Evolutionary conservation across 805 yeast genomes (phyloP), one percentile per base, ranked within the genome.

Genomic region (Metahyphopichia silvanorum): DNA sequence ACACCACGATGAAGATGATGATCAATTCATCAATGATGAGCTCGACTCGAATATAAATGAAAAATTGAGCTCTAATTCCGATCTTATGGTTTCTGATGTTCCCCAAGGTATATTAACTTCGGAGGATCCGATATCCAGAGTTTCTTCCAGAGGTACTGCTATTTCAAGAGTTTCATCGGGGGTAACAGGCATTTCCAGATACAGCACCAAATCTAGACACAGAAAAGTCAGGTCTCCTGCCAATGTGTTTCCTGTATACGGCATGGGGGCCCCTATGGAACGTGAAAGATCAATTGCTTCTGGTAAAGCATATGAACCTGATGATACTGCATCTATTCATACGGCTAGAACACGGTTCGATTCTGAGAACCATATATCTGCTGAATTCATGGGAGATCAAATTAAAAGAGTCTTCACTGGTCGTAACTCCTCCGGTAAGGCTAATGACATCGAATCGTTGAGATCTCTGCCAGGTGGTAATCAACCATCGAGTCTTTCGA

Each of bases 221-320:
- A 12, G 14, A 18, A 23, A 24, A 19, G 36, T 16, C 5, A 49
- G 52, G 28, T 80, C 88, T 2, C 94, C 91, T 3, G 75, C 75
- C 16, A 86, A 86, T 39, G 88, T 83, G 1, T 84, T 83, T 57
- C 93, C 94, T 0, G 89, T 84, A 2, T 66, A 67, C 44, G 91
- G 86, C 1, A 82, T 84, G 91, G 88, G 86, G 1, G 67, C 64
- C 8, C 83, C 91, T 3, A 52, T 74, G 25, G 57, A 55, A 17
- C 60, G 72, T 33, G 89, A 83, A 44, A 60, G 59, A 27, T 64
- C 80, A 0, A 77, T 83, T 33, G 86, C 86, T 4, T 44, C 50
- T 5, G 55, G 52, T 2, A 21, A 33, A 20, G 18, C n/a, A 14
- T 9, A 14, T 9, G 31, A 28, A 10, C 21, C 19, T 16, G 15